A percentile compares a stretch with the other conserved stretches of the same genome.
These are phyloP conservation scores for Stachybotrys chartarum DNA, from an alignment of 2,329 filamentous ascomycete genomes.

Conservation along the genomic window DNA sequence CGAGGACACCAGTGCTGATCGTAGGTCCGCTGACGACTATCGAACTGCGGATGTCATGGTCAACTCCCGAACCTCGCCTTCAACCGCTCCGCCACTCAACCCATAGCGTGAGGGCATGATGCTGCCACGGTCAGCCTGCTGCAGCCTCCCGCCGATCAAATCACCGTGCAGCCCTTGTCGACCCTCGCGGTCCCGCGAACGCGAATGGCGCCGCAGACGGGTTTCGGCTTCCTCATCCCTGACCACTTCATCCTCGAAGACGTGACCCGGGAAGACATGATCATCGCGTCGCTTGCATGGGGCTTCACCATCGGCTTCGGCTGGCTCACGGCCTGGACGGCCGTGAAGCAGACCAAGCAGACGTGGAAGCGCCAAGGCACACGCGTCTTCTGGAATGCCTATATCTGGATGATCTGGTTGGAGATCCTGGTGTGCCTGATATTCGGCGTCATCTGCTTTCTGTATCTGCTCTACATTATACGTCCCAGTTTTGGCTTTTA, in stretches of 20 bases:
- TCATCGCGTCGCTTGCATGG: constrained; percentile 22
- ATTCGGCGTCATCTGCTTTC: constrained; percentile 29
- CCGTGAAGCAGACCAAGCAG: constrained; percentile 25
- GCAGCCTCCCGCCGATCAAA: too few relatives aligned
- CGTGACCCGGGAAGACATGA: constrained; percentile 13
- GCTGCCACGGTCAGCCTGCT: too few relatives aligned
- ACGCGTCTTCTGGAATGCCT: constrained; percentile 26
- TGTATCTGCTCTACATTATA: constrained; percentile 14
- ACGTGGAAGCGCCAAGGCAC: constrained; percentile 23
- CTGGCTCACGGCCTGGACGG: too few relatives aligned
- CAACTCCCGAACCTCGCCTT: too few relatives aligned
- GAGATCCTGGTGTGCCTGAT: constrained; percentile 33
- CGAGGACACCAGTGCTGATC: too few relatives aligned
- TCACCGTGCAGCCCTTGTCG: too few relatives aligned
- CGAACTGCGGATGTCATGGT: too few relatives aligned
- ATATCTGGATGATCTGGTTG: constrained; percentile 41
- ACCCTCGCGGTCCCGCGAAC: too few relatives aligned
- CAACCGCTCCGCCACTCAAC: too few relatives aligned
- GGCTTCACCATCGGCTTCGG: constrained; percentile 34
- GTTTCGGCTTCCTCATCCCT: constrained; percentile 14
- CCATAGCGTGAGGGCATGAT: too few relatives aligned
- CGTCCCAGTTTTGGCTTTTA: constrained; percentile 19
- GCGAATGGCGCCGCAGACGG: too few relatives aligned
- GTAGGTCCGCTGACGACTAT: too few relatives aligned
- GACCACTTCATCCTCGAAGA: constrained; percentile 11